Conservation (phyloP, 768 basidiomycete species). For the Pisolithus microcarpus region DNA sequence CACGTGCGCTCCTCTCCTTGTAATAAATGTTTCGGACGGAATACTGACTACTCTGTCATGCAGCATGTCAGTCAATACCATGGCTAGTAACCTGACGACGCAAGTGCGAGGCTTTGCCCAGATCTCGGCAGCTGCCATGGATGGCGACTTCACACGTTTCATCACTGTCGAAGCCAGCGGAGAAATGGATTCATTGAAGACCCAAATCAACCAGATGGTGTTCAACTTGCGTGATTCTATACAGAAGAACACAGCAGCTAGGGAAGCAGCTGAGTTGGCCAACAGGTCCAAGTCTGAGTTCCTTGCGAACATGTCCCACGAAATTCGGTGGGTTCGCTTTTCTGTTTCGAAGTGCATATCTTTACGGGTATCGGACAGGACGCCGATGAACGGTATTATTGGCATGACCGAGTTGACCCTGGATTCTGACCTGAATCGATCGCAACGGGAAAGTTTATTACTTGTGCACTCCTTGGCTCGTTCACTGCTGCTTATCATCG, state of each 20-base stretch:
- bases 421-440: conserved; percentile 90
- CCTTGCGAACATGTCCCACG: conserved; percentile 97
- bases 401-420: conserved; percentile 99
- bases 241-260: conserved; percentile 96
- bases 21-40: not conserved
- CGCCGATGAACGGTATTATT: conserved; percentile 99
- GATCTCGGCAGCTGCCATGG: conserved; percentile 97
- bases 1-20: conserved; percentile 52
- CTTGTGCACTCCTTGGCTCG: conserved; percentile 93
- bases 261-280: conserved; percentile 96
- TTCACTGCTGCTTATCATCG: conserved; percentile 91
- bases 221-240: conserved; percentile 94
- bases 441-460: conserved; percentile 90
- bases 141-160: conserved; percentile 97
- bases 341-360: conserved; percentile 4
- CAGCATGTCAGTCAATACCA: conserved; percentile 93
- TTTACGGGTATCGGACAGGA: conserved; percentile 42
- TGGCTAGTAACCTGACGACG: conserved; percentile 95
- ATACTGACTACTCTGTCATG: not conserved
- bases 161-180: conserved; percentile 98
- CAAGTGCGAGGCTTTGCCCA: conserved; percentile 99
- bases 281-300: conserved; percentile 97
- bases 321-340: conserved; percentile 64
- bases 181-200: conserved; percentile 99
- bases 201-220: conserved; percentile 98